Base-by-base conservation (phyloP, 495 filamentous ascomycete genomes). In the Daldinia bambusicola region DNA sequence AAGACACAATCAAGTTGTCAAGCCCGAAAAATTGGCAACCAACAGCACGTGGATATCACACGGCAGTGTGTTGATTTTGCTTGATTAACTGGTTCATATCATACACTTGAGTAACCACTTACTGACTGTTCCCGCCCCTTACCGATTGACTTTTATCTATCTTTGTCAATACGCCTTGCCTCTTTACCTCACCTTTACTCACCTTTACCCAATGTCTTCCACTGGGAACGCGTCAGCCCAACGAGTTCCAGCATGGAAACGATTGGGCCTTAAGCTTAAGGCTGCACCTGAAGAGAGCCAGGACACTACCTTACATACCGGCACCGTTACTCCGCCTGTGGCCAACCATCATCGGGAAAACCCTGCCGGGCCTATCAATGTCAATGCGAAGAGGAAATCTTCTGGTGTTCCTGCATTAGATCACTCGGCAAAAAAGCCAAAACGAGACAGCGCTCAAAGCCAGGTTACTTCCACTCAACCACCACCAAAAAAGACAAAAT, bases 191-290 rank as follows among this genome's bases (percentile, higher is more conserved):
- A 32, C 71, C 80, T 79, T 79, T 75, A 45, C 41, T 26, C 26
- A 26, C 26, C 26, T 26, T 26, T 26, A 3, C 26, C 26, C 70
- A 55, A 73, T 73, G 72, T 76, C 76, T 70, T 74, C 77, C 58
- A 70, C 67, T 59, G 75, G 70, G 71, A 66, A 75, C 71, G 64
- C 66, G 75, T 74, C 73, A 67, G 62, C 75, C 34, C 77, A 81
- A 73, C 85, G 84, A 75, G 83, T 91, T 52, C 91, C 91, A 18
- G 89, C 91, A 60, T 93, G 90, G 90, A 93, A 92, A 80, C 86
- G 90, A 82, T 80, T 93, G 76, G 91, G 89, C 55, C 82, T 92
- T 75, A 91, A 92, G 84, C 84, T 91, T 78, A 93, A 93, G 63
- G 64, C 80, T 77, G 78, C 78, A 76, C 86, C 84, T 68, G 83